Evolutionary conservation across 495 filamentous ascomycete genomes (phyloP), one percentile per base, ranked within the genome.

Genomic region (Penicillium alfredii): DNA sequence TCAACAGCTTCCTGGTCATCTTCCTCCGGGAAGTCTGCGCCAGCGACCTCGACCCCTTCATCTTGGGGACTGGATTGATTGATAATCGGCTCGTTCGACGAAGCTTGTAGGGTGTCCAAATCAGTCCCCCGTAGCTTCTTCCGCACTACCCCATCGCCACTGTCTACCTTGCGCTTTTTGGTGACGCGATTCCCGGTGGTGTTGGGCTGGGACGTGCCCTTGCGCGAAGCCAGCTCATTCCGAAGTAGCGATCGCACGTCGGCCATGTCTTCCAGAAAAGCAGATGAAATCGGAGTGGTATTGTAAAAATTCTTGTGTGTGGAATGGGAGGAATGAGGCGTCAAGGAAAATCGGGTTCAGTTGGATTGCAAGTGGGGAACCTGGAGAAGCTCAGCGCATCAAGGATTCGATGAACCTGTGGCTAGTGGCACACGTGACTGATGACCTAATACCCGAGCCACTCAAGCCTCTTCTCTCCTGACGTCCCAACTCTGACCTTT

Each of bases 221-320:
- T 77, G 44, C 87, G 81, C 30, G 80, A 75, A 33, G 77, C 79
- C 51, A 88, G 82, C 61, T 94, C 85, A 56, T 77, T 83, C 47
- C 86, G 81, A 29, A 94, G 76, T 11, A 94, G 71, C 12, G 86
- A 77, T 28, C 88, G 82, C 10, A 88, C 82, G 55, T 94, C 86
- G 43, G 87, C 77, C 88, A 94, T 94, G 35, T 44, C 46, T 30
- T 11, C 15, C 31, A 19, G 5, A 20, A 37, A 16, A 14, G 25
- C 26, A 21, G 13, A 10, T 19, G 14, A 12, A 15, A 23, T 9
- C 3, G 23, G 3, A 9, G 23, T 25, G 11, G 3, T 25, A 25
- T 35, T 20, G 24, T 3, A n/a, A n/a, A n/a, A n/a, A n/a, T n/a
- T n/a, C n/a, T n/a, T n/a, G n/a, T n/a, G n/a, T n/a, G n/a, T n/a